These are phyloP conservation scores for Ascochyta fabae DNA, from an alignment of 2,329 filamentous ascomycete genomes.

Conservation along the genomic window DNA sequence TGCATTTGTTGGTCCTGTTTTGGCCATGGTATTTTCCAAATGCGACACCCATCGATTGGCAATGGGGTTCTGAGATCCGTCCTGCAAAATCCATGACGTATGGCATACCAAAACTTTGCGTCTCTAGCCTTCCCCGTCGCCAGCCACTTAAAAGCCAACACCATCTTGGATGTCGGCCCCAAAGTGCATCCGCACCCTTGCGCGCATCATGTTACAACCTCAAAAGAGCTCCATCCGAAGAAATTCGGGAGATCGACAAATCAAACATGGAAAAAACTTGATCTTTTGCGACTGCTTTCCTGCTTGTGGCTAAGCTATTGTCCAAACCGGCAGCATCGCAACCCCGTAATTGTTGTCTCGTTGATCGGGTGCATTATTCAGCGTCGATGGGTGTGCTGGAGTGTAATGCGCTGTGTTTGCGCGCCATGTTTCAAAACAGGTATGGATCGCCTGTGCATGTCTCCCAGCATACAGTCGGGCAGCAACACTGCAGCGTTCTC, in stretches of 20 bases:
- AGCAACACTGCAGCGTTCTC: background rate
- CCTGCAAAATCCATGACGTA: background rate
- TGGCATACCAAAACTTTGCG: background rate
- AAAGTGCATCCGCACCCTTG: background rate
- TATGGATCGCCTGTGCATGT: too few species aligned
- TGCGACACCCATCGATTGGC: too few species aligned
- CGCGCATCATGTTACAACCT: background rate
- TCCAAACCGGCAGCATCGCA: background rate
- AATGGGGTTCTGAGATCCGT: too few species aligned
- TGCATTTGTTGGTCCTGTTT: too few species aligned
- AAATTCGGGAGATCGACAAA: conserved; percentile 26
- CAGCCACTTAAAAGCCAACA: background rate
- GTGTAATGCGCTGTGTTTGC: background rate
- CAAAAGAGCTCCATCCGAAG: conserved; percentile 3
- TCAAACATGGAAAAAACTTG: conserved; percentile 9
- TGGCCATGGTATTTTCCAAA: too few species aligned
- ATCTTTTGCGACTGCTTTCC: background rate
- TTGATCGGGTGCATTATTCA: too few species aligned
- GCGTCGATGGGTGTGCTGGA: too few species aligned
- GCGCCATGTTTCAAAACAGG: background rate
- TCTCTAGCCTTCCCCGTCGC: too few species aligned
- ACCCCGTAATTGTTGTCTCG: background rate
- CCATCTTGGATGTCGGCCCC: conserved; percentile 1
- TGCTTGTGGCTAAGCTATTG: background rate
- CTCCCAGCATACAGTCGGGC: too few species aligned